Evolutionary conservation across 2,329 filamentous ascomycete species (phyloP).

Genomic region (Alternaria panax): DNA sequence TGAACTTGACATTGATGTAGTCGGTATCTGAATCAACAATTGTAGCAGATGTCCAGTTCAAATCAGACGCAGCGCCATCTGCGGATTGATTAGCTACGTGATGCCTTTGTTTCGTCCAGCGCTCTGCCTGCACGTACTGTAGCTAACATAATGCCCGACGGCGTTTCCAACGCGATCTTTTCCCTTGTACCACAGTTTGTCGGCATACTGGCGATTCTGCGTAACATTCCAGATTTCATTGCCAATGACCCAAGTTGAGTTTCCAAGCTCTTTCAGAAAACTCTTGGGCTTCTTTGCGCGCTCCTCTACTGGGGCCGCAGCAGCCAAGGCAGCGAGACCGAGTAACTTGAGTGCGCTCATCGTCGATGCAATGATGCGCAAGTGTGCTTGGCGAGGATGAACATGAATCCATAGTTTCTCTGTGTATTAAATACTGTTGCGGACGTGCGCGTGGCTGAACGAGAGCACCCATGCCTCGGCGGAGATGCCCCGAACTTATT

Average conservation of each 20-base stretch:
- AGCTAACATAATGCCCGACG: constrained; percentile 56
- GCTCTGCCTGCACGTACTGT: constrained; percentile 43
- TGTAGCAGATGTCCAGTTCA: constrained; percentile 58
- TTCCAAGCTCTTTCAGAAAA: constrained; percentile 45
- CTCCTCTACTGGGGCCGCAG: constrained; percentile 29
- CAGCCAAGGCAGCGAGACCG: constrained; percentile 25
- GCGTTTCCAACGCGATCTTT: constrained; percentile 54
- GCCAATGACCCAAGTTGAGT: constrained; percentile 49
- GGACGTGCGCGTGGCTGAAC: neutral
- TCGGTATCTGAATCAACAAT: constrained; percentile 53
- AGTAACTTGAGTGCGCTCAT: constrained; percentile 30
- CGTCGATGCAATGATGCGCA: neutral
- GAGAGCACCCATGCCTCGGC: constrained; percentile 16
- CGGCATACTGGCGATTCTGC: constrained; percentile 49
- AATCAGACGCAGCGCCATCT: constrained; percentile 58
- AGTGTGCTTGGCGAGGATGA: neutral
- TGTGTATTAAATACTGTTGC: neutral
- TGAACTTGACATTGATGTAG: constrained; percentile 60
- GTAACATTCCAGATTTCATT: constrained; percentile 55
- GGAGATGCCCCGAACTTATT: constrained; percentile 24
- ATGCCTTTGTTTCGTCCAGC: neutral
- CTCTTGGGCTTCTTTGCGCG: constrained; percentile 35
- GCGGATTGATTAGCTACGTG: constrained; percentile 7
- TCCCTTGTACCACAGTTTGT: constrained; percentile 53
- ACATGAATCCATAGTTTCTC: neutral